Conservation (phyloP, 371 early-diverging fungal species). For the Syncephalastrum sp. region DNA sequence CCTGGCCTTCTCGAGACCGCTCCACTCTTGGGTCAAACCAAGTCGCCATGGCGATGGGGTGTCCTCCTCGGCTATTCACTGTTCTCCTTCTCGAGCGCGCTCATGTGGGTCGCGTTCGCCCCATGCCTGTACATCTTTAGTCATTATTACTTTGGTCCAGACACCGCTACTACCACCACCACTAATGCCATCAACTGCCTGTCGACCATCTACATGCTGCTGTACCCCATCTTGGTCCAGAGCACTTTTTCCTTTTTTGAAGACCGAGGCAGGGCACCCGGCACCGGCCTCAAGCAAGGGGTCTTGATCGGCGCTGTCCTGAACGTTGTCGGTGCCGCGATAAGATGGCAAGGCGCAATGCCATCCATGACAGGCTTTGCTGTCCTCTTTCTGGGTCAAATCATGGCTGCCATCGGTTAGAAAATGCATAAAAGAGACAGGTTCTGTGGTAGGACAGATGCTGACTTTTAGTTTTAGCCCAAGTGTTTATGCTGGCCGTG, state of each 20-base stretch:
- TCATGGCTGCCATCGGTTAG: slow-evolving; percentile 48
- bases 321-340: slow-evolving; percentile 35
- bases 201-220: slow-evolving; percentile 47
- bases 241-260: slow-evolving; percentile 47
- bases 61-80: slow-evolving; percentile 42
- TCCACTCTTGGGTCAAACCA: background rate
- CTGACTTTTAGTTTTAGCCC: slow-evolving; percentile 26
- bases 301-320: slow-evolving; percentile 47
- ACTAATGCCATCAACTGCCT: slow-evolving; percentile 49
- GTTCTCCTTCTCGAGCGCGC: slow-evolving; percentile 43
- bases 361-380: slow-evolving; percentile 33
- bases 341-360: slow-evolving; percentile 46
- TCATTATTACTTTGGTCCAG: slow-evolving; percentile 36
- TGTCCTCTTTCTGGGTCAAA: slow-evolving; percentile 45
- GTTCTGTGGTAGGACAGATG: background rate
- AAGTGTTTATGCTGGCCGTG: slow-evolving; percentile 51
- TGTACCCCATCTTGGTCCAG: slow-evolving; percentile 50
- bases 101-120: slow-evolving; percentile 59
- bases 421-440: background rate
- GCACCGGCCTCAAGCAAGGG: slow-evolving; percentile 44
- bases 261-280: slow-evolving; percentile 19
- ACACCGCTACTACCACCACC: slow-evolving; percentile 14
- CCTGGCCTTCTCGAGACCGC: too few species aligned
- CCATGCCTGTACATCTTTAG: slow-evolving; percentile 53
- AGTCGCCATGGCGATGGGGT: slow-evolving; percentile 32